Conservation (phyloP, 345 rosid species). For the Nephelium lappaceum region DNA sequence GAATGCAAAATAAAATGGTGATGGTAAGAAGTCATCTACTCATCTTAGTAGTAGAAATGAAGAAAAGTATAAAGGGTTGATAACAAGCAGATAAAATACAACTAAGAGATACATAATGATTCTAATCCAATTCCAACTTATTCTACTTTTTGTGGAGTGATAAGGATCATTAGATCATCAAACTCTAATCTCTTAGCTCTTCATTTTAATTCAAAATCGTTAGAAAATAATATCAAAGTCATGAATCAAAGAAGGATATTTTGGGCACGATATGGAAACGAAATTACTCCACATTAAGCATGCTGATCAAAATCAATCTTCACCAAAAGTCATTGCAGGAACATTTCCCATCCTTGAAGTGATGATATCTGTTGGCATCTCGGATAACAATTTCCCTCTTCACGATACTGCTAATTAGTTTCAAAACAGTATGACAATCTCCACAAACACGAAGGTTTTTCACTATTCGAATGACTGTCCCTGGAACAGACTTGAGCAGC, state of each 20-base stretch:
- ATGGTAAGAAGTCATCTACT: too few species aligned
- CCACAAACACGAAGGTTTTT: conserved; percentile 79
- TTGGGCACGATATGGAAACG: neutral
- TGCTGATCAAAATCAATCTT: neutral
- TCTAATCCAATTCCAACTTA: too few species aligned
- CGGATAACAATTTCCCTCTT: conserved; percentile 67
- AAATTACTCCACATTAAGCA: neutral
- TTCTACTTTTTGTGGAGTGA: too few species aligned
- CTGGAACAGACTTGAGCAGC: conserved; percentile 57
- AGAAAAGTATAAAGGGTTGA: too few species aligned
- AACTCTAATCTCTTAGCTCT: too few species aligned
- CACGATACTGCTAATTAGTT: conserved; percentile 54
- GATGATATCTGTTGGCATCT: conserved; percentile 80
- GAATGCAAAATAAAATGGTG: too few species aligned
- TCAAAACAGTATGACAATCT: conserved; percentile 71
- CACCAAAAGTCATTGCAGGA: conserved; percentile 86
- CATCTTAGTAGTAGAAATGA: too few species aligned
- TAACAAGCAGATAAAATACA: neutral
- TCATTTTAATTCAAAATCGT: neutral
- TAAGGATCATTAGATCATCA: too few species aligned
- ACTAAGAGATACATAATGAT: too few species aligned
- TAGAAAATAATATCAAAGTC: too few species aligned
- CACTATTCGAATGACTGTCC: conserved; percentile 57
- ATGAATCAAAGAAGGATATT: too few species aligned
- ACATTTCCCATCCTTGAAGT: conserved; percentile 67